These are phyloP conservation scores for Aspergillus versicolor DNA, from an alignment of 2,329 filamentous ascomycete genomes.

Conservation along the genomic window DNA sequence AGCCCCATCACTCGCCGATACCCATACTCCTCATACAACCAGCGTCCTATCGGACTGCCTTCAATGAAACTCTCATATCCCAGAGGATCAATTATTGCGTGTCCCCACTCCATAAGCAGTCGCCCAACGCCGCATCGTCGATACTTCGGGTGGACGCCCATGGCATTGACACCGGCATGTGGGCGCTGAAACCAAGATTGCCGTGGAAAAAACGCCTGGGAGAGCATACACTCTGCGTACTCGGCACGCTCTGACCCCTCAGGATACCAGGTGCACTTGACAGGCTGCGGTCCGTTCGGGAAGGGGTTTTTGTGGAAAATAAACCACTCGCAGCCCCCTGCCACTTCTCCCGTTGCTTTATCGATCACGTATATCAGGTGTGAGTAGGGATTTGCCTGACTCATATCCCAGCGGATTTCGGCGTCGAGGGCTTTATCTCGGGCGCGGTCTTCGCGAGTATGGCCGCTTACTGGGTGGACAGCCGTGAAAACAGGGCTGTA, in stretches of 20 bases:
- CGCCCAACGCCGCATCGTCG: conserved; percentile 16
- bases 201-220: conserved; percentile 14
- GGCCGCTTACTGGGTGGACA: conserved; percentile 17
- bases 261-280: conserved; percentile 20
- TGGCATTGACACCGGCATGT: conserved; percentile 18
- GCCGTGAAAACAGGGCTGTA: conserved; percentile 17
- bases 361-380: conserved; percentile 18
- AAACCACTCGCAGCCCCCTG: conserved; percentile 18
- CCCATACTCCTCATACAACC: conserved; percentile 18
- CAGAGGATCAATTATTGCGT: conserved; percentile 16
- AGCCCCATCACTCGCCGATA: conserved; percentile 16
- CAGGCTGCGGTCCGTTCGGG: conserved; percentile 15
- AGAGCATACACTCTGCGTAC: conserved; percentile 13
- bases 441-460: conserved; percentile 13
- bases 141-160: conserved; percentile 20
- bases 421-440: conserved; percentile 17
- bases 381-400: conserved; percentile 12
- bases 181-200: conserved; percentile 16
- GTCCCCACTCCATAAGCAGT: conserved; percentile 19
- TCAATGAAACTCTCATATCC: conserved; percentile 21
- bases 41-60: conserved; percentile 14
- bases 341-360: conserved; percentile 13
- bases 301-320: conserved; percentile 20
- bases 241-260: conserved; percentile 18
- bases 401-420: conserved; percentile 15